Evolutionary conservation across 306 rosid genomes (phyloP).

Genomic region (Nissolia schottii): DNA sequence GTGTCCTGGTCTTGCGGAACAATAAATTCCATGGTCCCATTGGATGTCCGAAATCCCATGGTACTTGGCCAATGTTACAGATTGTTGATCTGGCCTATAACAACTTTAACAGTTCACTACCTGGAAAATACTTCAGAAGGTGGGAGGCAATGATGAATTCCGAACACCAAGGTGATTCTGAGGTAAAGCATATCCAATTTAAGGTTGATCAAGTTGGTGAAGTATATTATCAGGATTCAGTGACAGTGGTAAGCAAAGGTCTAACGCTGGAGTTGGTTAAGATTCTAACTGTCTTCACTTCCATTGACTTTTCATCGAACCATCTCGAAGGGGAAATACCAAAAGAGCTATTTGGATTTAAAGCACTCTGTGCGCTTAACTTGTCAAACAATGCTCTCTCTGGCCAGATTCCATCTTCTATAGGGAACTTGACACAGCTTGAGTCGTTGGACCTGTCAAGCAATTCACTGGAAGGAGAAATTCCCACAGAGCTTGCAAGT

Average conservation of each 20-base stretch:
- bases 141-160: slow-evolving; percentile 29
- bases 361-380: slow-evolving; percentile 19
- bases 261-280: not conserved
- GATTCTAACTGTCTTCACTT: slow-evolving; percentile 17
- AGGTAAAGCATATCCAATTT: not conserved
- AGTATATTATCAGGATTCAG: slow-evolving; percentile 33
- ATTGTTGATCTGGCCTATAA: slow-evolving; percentile 39
- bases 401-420: slow-evolving; percentile 28
- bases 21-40: slow-evolving; percentile 25
- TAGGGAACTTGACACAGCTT: slow-evolving; percentile 12
- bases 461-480: slow-evolving; percentile 21
- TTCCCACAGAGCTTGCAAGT: slow-evolving; percentile 22
- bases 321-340: slow-evolving; percentile 35
- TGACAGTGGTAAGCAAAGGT: slow-evolving; percentile 27
- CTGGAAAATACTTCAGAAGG: not conserved
- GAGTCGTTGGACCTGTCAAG: slow-evolving; percentile 45
- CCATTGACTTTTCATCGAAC: slow-evolving; percentile 38
- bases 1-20: slow-evolving; percentile 27
- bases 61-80: slow-evolving; percentile 30
- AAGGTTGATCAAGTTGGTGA: not conserved
- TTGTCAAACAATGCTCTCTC: slow-evolving; percentile 33
- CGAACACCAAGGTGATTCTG: not conserved
- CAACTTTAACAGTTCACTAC: slow-evolving; percentile 27
- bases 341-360: slow-evolving; percentile 17
- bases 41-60: not conserved